Conservation (phyloP, 2,329 filamentous ascomycete species). For the Fusarium penzigii region DNA sequence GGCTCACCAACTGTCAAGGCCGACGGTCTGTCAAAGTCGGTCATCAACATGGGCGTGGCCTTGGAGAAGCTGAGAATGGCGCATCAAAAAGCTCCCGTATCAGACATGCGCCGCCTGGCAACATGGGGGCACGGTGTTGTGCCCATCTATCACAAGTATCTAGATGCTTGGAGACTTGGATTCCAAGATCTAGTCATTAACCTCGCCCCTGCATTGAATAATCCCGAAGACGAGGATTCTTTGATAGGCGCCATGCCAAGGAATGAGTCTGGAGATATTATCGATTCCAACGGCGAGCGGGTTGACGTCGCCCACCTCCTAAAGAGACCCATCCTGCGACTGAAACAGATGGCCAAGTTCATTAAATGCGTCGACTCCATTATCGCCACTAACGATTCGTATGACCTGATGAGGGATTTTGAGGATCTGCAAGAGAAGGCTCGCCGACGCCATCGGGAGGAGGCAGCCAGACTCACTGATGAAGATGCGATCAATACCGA, state of each 20-base stretch:
- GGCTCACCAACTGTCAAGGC: conserved; percentile 52
- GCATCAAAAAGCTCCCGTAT: conserved; percentile 77
- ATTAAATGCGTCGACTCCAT: conserved; percentile 68
- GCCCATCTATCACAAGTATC: conserved; percentile 80
- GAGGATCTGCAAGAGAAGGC: conserved; percentile 75
- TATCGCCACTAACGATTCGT: conserved; percentile 48
- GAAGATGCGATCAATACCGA: conserved; percentile 86
- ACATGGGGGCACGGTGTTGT: conserved; percentile 80
- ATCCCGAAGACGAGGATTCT: conserved; percentile 59
- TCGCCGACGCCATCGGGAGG: conserved; percentile 63
- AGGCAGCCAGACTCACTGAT: conserved; percentile 73
- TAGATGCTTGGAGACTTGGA: conserved; percentile 85
- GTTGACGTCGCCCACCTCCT: conserved; percentile 93
- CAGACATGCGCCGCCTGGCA: conserved; percentile 70
- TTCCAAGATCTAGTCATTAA: conserved; percentile 96
- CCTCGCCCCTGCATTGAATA: conserved; percentile 67
- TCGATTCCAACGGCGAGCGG: conserved; percentile 77
- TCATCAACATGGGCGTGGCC: conserved; percentile 90
- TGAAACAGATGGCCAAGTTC: conserved; percentile 85
- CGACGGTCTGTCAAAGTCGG: conserved; percentile 74
- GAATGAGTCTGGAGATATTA: conserved; percentile 65
- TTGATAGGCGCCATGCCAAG: conserved; percentile 59
- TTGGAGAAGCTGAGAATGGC: conserved; percentile 80
- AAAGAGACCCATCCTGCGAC: conserved; percentile 81
- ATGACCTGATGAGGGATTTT: conserved; percentile 53